Evolutionary conservation across 164 flowering plant genomes (phyloP).

Genomic region (Santalum album): DNA sequence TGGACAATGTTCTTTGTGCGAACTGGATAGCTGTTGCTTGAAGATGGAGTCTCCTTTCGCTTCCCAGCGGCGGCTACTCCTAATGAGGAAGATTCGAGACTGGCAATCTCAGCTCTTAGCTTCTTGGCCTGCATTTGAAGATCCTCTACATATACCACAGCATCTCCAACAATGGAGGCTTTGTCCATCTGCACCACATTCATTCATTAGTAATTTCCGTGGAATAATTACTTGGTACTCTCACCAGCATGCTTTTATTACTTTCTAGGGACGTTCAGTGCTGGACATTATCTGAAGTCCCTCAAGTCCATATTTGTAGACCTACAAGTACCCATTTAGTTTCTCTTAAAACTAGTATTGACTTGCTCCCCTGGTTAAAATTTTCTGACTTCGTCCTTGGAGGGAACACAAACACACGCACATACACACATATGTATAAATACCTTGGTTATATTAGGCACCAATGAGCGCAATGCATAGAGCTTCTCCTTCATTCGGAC

Average conservation of each 20-base stretch:
- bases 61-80: conserved; percentile 5
- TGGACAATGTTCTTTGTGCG: conserved; percentile 23
- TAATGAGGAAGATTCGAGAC: conserved; percentile 52
- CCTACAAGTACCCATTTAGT: too few species aligned
- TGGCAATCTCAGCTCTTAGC: conserved; percentile 54
- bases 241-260: too few species aligned
- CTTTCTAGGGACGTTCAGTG: too few species aligned
- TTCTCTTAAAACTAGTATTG: too few species aligned
- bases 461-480: conserved; percentile 68
- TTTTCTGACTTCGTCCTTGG: too few species aligned
- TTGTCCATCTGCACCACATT: conserved; percentile 73
- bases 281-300: too few species aligned
- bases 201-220: too few species aligned
- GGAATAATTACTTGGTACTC: too few species aligned
- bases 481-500: conserved; percentile 86
- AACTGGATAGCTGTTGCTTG: conserved; percentile 5
- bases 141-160: conserved; percentile 54
- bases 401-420: too few species aligned
- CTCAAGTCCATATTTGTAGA: too few species aligned
- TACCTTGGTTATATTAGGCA: conserved; percentile 89
- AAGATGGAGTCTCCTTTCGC: conserved; percentile 16
- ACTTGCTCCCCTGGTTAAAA: too few species aligned
- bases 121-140: conserved; percentile 60
- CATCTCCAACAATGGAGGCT: conserved; percentile 90
- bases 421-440: too few species aligned